Conservation (phyloP, 345 rosid genomes). For the Camelina hispida region DNA sequence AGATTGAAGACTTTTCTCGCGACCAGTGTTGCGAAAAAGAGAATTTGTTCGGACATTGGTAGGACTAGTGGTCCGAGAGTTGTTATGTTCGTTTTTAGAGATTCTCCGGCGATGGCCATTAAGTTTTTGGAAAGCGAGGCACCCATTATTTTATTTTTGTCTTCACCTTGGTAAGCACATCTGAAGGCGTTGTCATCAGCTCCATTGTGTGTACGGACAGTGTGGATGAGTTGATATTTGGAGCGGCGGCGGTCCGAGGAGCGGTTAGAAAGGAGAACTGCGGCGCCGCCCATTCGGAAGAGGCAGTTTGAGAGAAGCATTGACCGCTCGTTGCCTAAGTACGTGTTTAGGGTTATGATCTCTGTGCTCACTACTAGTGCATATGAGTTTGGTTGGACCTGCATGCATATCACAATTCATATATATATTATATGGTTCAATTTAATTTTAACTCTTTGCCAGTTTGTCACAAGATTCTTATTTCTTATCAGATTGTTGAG, state of each 20-base stretch:
- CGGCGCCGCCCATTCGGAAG: conserved; percentile 63
- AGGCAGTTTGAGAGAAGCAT: conserved; percentile 68
- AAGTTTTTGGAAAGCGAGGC: conserved; percentile 61
- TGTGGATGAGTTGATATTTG: conserved; percentile 65
- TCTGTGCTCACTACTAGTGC: conserved; percentile 69
- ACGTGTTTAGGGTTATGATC: conserved; percentile 55
- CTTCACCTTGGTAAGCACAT: conserved; percentile 62
- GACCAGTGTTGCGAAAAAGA: conserved; percentile 51
- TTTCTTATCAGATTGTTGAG: conserved; percentile 1
- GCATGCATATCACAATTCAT: neutral
- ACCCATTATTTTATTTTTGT: conserved; percentile 44
- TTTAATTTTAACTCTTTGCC: neutral
- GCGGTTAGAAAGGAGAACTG: conserved; percentile 60
- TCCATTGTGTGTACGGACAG: conserved; percentile 69
- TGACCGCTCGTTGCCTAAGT: conserved; percentile 58
- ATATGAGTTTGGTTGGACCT: conserved; percentile 61
- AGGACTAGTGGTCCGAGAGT: conserved; percentile 70
- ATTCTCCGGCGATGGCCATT: conserved; percentile 66
- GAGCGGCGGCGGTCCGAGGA: conserved; percentile 49
- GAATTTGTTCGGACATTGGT: conserved; percentile 67
- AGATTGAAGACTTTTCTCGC: conserved; percentile 53
- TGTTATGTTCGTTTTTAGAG: conserved; percentile 63
- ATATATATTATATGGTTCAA: neutral
- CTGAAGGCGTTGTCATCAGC: conserved; percentile 56
- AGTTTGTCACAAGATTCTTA: neutral